These are phyloP conservation scores for Fusarium tuaranense DNA, from an alignment of 2,329 filamentous ascomycete genomes.

Conservation along the genomic window DNA sequence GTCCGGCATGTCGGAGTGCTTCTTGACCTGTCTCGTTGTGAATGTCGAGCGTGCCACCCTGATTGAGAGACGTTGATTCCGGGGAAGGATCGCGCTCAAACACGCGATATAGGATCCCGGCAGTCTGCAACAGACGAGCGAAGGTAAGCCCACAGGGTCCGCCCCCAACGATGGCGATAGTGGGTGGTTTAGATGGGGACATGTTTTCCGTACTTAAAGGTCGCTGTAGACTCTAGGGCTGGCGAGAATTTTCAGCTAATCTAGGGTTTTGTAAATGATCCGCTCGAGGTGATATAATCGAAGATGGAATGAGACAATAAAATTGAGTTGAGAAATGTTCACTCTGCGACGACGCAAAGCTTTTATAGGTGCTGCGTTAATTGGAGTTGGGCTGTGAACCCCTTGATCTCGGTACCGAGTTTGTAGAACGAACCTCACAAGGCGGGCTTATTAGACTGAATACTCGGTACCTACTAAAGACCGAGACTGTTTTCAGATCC, in stretches of 20 bases:
- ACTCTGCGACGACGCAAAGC: neutral
- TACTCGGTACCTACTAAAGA: neutral
- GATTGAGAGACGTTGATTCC: neutral
- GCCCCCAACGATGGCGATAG: neutral
- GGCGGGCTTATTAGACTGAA: neutral
- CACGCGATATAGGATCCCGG: neutral
- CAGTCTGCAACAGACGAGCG: neutral
- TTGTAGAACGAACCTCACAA: neutral
- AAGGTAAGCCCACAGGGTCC: neutral
- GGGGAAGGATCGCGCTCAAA: neutral
- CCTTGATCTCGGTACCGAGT: neutral
- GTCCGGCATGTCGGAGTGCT: neutral
- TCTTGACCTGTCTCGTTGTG: neutral
- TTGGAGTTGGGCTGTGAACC: neutral
- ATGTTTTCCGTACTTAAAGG: neutral
- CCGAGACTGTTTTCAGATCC: neutral
- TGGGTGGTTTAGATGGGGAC: neutral
- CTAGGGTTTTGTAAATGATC: neutral
- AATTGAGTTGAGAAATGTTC: neutral
- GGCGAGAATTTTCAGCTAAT: neutral
- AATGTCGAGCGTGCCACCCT: neutral
- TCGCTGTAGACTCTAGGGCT: neutral
- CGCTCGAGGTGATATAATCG: neutral
- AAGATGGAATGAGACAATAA: neutral
- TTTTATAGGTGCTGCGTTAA: neutral